phyloP scores from a whole-genome alignment of 495 filamentous ascomycete species.

The Talaromyces stipitatus region DNA sequence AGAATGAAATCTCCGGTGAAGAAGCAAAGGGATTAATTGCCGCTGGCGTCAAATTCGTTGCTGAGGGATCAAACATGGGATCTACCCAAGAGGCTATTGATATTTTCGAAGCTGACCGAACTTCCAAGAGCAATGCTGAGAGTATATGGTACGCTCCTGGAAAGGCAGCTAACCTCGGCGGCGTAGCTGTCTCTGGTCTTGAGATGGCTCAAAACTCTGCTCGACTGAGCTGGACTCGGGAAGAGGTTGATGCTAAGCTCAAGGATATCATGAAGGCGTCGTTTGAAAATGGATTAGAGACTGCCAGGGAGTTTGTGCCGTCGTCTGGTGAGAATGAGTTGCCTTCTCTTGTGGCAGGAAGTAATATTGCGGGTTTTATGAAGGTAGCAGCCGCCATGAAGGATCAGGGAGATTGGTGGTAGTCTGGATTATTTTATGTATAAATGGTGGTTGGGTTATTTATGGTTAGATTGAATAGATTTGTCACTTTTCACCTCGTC shows the following conservation, averaged over 20 bases:
- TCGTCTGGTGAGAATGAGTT: constrained; percentile 68
- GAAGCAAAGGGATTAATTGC: constrained; percentile 78
- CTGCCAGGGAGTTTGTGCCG: constrained; percentile 78
- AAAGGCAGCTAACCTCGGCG: constrained; percentile 90
- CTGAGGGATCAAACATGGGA: constrained; percentile 98
- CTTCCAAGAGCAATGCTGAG: constrained; percentile 53
- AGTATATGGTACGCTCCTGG: constrained; percentile 96
- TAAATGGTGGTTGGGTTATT: too few species aligned
- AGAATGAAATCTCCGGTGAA: constrained; percentile 91
- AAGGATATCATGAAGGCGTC: constrained; percentile 91
- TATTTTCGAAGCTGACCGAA: constrained; percentile 77
- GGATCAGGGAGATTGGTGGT: constrained; percentile 98
- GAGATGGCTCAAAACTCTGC: constrained; percentile 98
- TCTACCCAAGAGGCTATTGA: constrained; percentile 95
- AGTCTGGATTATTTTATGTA: constrained; percentile 12
- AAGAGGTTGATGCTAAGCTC: constrained; percentile 89
- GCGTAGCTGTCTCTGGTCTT: constrained; percentile 93
- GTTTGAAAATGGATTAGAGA: constrained; percentile 86
- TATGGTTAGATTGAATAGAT: constrained; percentile 8
- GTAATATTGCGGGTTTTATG: constrained; percentile 94
- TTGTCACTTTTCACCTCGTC: too few species aligned
- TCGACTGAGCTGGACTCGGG: constrained; percentile 72
- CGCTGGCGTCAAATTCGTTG: constrained; percentile 75
- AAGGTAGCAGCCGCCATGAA: constrained; percentile 95
- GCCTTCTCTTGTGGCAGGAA: constrained; percentile 83